Evolutionary conservation across 495 filamentous ascomycete genomes (phyloP), one percentile per base, ranked within the genome.

Genomic region (Aspergillus mulundensis): DNA sequence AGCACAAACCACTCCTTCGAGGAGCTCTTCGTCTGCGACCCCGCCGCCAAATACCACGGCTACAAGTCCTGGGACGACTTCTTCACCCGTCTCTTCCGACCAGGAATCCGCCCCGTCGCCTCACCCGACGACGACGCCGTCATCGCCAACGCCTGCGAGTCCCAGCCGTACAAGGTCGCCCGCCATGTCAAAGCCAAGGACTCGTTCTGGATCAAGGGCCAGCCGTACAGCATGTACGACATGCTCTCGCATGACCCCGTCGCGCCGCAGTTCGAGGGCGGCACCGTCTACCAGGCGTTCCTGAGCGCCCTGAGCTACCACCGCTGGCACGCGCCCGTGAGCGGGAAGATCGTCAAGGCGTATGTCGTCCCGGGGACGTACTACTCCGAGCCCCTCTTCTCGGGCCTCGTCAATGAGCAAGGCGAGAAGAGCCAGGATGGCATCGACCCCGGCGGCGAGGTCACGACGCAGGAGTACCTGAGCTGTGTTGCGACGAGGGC

Each of bases 11-110:
- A 53, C 28, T n/a, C 41, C 1, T 64, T 64, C 42, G 58, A 61
- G n/a, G 52, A 64, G 14, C 32, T 61, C 41, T 64, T 58, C 47
- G 43, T 64, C 47, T 64, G 61, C 21, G 61, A 64, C 34, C 61
- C 61, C 1, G 28, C 54, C 5, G 50, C 58, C 5, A 39, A 55
- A 34, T 44, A 61, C 41, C 64, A 80, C 78, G 87, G 87, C 19
- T 77, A 76, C 66, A 78, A 73, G 39, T 89, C 85, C 1, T 90
- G 87, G 87, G 86, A 91, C 56, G 75, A 85, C 53, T 91, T 90
- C 72, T 91, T 91, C 71, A 88, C 84, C 0, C 81, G 88, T 15
- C 41, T 73, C 2, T 79, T 88, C 49, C 72, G 72, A 1, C 66
- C 75, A 0, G 69, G 70, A 12, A 72, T 83, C 2, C 80, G 87